Conservation (phyloP, 371 early-diverging fungal species). For the Mortierella sp. region DNA sequence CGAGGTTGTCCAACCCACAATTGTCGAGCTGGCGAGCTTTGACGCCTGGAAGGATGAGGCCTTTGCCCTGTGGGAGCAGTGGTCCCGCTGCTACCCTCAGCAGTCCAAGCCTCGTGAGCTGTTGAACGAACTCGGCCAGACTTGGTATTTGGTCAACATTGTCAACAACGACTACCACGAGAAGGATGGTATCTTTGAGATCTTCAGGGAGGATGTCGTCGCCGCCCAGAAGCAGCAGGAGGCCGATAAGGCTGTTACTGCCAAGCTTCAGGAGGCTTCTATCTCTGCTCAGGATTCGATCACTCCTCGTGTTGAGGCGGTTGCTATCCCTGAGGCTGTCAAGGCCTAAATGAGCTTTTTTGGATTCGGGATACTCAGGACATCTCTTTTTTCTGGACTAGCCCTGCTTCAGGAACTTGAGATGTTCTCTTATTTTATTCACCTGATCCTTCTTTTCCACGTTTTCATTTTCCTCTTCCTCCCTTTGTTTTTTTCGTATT, state of each 20-base stretch:
- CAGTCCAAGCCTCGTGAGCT: slow-evolving; percentile 67
- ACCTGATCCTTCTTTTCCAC: background rate
- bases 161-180: slow-evolving; percentile 92
- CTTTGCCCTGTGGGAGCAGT: slow-evolving; percentile 90
- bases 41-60: slow-evolving; percentile 96
- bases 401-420: background rate
- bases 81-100: slow-evolving; percentile 85
- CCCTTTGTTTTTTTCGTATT: background rate
- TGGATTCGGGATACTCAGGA: background rate
- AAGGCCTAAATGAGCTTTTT: slow-evolving; percentile 14
- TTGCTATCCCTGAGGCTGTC: slow-evolving; percentile 19
- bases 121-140: slow-evolving; percentile 71
- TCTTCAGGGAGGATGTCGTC: slow-evolving; percentile 65
- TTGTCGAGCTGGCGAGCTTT: slow-evolving; percentile 91
- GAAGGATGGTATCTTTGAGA: slow-evolving; percentile 75
- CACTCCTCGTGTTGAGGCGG: background rate
- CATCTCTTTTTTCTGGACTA: background rate
- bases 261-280: background rate
- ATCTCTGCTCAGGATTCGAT: background rate
- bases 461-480: background rate
- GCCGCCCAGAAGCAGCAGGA: slow-evolving; percentile 6
- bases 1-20: slow-evolving; percentile 96
- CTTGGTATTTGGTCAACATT: slow-evolving; percentile 91
- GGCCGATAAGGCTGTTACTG: slow-evolving; percentile 8
- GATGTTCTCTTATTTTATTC: background rate